Evolutionary conservation across 345 rosid genomes (phyloP), one percentile per base, ranked within the genome.

Genomic region (Anastatica hierochuntica): DNA sequence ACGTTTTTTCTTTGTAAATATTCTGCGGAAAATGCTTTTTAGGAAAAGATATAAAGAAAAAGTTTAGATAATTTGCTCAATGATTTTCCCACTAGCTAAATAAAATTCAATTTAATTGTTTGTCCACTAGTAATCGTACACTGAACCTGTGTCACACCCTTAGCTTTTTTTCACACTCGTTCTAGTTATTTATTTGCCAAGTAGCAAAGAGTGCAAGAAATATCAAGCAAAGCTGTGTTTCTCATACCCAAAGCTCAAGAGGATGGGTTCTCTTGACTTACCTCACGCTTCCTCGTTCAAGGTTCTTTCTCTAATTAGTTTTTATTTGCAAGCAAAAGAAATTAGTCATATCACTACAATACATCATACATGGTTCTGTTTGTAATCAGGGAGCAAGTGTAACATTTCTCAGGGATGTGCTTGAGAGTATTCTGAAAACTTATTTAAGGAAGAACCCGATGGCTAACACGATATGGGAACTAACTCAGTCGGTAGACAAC

Each of bases 381-480:
- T 53, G 23, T 53, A 8, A 30, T 18, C 33, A 38, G 66, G 80
- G 77, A 43, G 80, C 79, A 44, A 72, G 63, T 34, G 84, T 79
- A 52, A 73, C 72, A 16, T 85, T 83, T 75, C 66, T 83, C 63
- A 76, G 85, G 62, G 74, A 73, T 57, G 90, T 75, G 16, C 71
- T 85, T 58, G 68, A 53, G 19, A 68, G 68, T 49, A 77, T 83
- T 83, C 88, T 85, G 38, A 29, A 65, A n/a, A 82, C 80, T 38
- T 85, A 83, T 42, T 53, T 83, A 59, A 69, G 62, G 45, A 74
- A 90, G 74, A 90, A 85, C 17, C 90, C 81, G 2, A 80, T 86
- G 19, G 95, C 95, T 1, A 79, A 81, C 52, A 71, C 86, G 8
- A 69, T 81, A 16, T 63, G 88, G 70, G 84, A 85, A 54, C 77